Evolutionary conservation across 371 early-diverging fungal genomes (phyloP).

Genomic region (Mortierella sp.): DNA sequence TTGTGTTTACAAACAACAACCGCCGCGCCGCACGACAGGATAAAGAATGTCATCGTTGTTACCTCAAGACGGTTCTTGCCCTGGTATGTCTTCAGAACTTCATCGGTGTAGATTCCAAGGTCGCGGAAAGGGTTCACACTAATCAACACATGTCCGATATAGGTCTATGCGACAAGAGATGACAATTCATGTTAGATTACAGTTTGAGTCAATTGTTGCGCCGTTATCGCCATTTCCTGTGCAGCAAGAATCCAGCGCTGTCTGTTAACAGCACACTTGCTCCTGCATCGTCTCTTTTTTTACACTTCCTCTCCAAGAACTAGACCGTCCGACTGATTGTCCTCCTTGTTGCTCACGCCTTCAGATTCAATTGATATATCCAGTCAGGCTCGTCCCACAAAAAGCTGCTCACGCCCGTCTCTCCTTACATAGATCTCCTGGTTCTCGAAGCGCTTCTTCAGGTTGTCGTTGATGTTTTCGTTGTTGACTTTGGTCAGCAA

Average conservation of each 20-base stretch:
- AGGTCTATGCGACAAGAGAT: slow-evolving; percentile 71
- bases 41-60: slow-evolving; percentile 24
- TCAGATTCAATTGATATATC: neutral
- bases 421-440: slow-evolving; percentile 85
- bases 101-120: slow-evolving; percentile 85
- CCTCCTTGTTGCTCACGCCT: neutral
- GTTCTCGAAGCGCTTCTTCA: slow-evolving; percentile 86
- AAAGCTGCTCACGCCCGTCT: neutral
- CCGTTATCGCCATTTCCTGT: neutral
- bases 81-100: slow-evolving; percentile 78
- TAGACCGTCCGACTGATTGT: neutral
- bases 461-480: slow-evolving; percentile 88
- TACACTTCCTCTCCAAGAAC: neutral
- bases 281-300: neutral
- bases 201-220: neutral
- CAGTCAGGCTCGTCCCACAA: neutral
- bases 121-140: slow-evolving; percentile 92
- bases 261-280: neutral
- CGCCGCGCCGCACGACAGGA: neutral
- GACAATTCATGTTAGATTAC: neutral
- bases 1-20: slow-evolving; percentile 1
- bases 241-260: neutral
- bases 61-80: slow-evolving; percentile 90
- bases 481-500: slow-evolving; percentile 88
- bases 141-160: slow-evolving; percentile 91